Evolutionary conservation across 352 stramenopile genomes (phyloP), one percentile per base, ranked within the genome.

Genomic region (Phytopythium mirpurense): DNA sequence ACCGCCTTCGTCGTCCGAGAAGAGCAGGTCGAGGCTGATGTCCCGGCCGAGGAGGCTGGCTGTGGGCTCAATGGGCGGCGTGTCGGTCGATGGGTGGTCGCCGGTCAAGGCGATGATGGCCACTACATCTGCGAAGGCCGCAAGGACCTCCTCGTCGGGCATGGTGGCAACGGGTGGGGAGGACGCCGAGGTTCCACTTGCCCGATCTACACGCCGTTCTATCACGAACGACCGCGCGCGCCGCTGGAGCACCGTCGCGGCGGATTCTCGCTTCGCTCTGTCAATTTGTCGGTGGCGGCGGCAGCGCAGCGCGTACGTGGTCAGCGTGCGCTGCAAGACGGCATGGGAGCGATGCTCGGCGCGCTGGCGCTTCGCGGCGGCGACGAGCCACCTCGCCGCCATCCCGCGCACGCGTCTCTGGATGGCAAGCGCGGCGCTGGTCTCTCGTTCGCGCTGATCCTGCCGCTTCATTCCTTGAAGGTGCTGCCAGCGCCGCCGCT

Each of bases 11-110:
- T 70, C 62, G 27, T 81, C 71, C 2, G 75, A 83, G 50, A 86
- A 83, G 24, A 86, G 61, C 42, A 86, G 54, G 29, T 86, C 75
- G 19, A 86, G 62, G 50, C 75, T 84, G 37, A 83, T 67, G 15
- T 70, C 72, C 58, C 61, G 54, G 23, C 41, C 63, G 0, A 79
- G 31, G 21, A 45, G 6, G 15, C 12, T 45, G 3, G 31, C 12
- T 7, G 11, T 12, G 0, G 31, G 47, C 21, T 35, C 19, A 5
- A 19, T 3, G 1, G 4, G 5, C 4, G 32, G 29, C 18, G 60
- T 53, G 12, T 66, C 29, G 29, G 9, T 5, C 29, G 29, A 10
- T 9, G 5, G 29, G 29, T 60, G 3, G 50, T 32, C 12, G 50
- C 38, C 7, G 60, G 37, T 26, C 57, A 60, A 24, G n/a, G 56